Base-by-base conservation (phyloP, 148 eudicot species). In the Rhododendron griersonianum region DNA sequence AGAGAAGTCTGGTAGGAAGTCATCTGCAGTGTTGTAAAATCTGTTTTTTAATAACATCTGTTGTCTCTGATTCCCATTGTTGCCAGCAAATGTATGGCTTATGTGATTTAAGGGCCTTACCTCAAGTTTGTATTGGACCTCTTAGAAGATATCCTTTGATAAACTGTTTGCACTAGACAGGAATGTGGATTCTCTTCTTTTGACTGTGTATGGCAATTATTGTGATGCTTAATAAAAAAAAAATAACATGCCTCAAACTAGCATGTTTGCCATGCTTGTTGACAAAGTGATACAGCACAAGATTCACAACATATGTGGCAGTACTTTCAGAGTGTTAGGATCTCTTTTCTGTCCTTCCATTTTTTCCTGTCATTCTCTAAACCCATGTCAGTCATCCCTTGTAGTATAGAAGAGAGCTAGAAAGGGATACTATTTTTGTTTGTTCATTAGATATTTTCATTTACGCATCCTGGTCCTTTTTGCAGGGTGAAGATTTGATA, bases 401-500 rank as follows among this genome's bases (percentile, higher is more conserved):
- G 18, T 16, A 13, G 33, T 19, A 9, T 15, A 53, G 28, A 41
- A 30, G n/a, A 59, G 63, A 57, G 19, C 53, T 86, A 19, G 81
- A 39, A 53, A 19, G 45, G 14, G 19, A 25, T 25, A 51, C 59
- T 76, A 7, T 59, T 16, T 73, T 16, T 81, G 57, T n/a, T 37
- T 8, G 18, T 5, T 80, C 10, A 65, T 82, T 75, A 14, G 50
- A 73, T 55, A 78, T 83, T 35, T 77, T 61, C 57, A 14, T 85
- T 83, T 83, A 83, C 78, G 78, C 19, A 83, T 79, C 25, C 79
- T 84, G 80, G 21, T 81, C 44, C 63, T 50, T 79, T 85, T 76
- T 81, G 41, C 55, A 95, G 99, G 99, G 99, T 87, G 99, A 98
- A 90, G 99, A 98, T 91, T 63, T 93, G 87, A 86, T 98, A 83